Evolutionary conservation across 192 early-diverging fungal species (phyloP), one percentile per base, ranked within the genome.

Genomic region (Thamnidium elegans): DNA sequence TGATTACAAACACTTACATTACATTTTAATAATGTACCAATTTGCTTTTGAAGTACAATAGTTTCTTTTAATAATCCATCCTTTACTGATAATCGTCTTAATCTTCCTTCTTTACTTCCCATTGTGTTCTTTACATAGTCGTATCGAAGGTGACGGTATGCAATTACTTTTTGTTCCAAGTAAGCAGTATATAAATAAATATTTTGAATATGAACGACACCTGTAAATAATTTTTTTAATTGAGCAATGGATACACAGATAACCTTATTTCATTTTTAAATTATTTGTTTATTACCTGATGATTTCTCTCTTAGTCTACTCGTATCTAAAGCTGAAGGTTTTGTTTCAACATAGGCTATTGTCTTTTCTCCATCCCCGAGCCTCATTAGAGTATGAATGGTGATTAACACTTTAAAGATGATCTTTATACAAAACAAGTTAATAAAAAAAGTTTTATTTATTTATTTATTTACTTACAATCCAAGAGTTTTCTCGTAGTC

Each of bases 101-200:
- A 73, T 43, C 78, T 73, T 21, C 58, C 36, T 45, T 43, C 58
- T 44, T 59, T 19, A 7, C 23, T 59, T 7, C 87, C 85, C 50
- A 74, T 73, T 53, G 69, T 74, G 21, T 62, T 64, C 55, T 80
- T 73, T 23, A 92, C 82, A 58, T 83, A 89, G 71, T 94, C 91
- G 11, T 73, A 34, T 58, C 89, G 77, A 26, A 90, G 54, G 19
- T 88, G 83, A 7, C 82, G 72, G 67, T 83, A 94, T 14, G 75
- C 82, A 21, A 69, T 72, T 19, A 90, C 83, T 63, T 89, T 92
- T 68, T 88, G 90, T 56, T 89, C 79, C 26, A 94, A 70, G 52
- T 93, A 93, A n/a, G 71, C 63, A 2, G 90, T 76, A 75, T 94
- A 94, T 1, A 78, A 51, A 46, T 81, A 75, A 51, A 94, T 87